Evolutionary conservation across 257 asterid species (phyloP).

Genomic region (Anisodus acutangulus): DNA sequence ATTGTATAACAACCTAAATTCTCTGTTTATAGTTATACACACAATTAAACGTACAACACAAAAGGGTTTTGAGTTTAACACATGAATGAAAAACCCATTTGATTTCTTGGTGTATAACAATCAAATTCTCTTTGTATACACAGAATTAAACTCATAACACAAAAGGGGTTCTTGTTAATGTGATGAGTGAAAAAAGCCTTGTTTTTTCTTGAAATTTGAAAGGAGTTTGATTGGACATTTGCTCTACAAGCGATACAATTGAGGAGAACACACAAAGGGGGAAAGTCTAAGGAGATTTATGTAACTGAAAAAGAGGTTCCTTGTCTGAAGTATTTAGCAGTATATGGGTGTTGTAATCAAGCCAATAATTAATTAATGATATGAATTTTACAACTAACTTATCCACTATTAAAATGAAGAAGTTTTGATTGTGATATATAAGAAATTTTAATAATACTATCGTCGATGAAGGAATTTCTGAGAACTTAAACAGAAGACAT

Average conservation of each 20-base stretch:
- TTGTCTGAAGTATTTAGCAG: slow-evolving; percentile 30
- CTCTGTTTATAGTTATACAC: not conserved
- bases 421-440: not conserved
- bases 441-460: not conserved
- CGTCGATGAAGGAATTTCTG: not conserved
- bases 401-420: slow-evolving; percentile 8
- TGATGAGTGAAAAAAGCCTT: not conserved
- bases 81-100: not conserved
- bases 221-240: slow-evolving; percentile 6
- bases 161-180: not conserved
- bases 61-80: not conserved
- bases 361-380: not conserved
- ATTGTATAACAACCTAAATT: not conserved
- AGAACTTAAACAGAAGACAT: not conserved
- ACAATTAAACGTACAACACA: not conserved
- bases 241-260: slow-evolving; percentile 28
- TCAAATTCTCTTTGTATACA: not conserved
- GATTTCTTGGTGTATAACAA: not conserved
- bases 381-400: slow-evolving; percentile 13
- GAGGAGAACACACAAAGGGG: slow-evolving; percentile 17
- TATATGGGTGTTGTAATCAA: slow-evolving; percentile 23
- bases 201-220: not conserved
- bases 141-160: not conserved
- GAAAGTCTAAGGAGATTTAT: not conserved
- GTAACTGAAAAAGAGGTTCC: slow-evolving; percentile 28